Base-by-base conservation (phyloP, 257 asterid species). In the Marsdenia floribunda region DNA sequence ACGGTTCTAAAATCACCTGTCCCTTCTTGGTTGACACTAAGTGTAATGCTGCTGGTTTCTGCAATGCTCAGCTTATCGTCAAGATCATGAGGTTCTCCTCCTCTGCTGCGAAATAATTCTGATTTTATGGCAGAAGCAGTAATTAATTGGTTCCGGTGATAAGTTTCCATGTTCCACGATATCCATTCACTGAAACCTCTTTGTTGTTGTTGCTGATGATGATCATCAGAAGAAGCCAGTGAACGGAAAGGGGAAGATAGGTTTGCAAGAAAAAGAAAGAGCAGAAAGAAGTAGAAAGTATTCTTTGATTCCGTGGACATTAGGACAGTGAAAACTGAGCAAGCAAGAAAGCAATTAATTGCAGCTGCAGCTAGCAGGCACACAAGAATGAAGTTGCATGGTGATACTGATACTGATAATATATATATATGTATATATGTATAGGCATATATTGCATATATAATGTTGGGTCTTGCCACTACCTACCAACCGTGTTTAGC, bases 1-100 rank as follows among this genome's bases (percentile, higher is more conserved):
- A 94, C 16, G 0, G 92, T 92, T 80, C 84, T 88, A 83, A 90
- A 94, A 49, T 88, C 87, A 0, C 93, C 92, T 2, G 78, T 70
- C 18, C 97, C 95, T 1, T 81, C 85, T 40, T 72, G 42, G 24
- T 54, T 75, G 3, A 94, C 86, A 29, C 52, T 86, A 59, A 90
- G 74, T 76, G 78, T 76, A 76, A 63, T 84, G 11, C 78, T 52
- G 2, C 54, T 57, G 3, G 29, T 78, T 72, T 84, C 92, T 0
- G 90, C 90, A 1, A 81, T 69, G 12, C 19, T 86, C 19, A 82
- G 80, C 12, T 59, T 84, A 69, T 71, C 68, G 54, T 89, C 92
- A 11, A 71, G 60, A 16, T 55, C 3, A 55, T 54, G 15, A 29
- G 38, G 35, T 40, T 6, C 37, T 42, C 26, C 37, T 42, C 26